Conservation (phyloP, 148 eudicot species). For the Rhododendron molle region DNA sequence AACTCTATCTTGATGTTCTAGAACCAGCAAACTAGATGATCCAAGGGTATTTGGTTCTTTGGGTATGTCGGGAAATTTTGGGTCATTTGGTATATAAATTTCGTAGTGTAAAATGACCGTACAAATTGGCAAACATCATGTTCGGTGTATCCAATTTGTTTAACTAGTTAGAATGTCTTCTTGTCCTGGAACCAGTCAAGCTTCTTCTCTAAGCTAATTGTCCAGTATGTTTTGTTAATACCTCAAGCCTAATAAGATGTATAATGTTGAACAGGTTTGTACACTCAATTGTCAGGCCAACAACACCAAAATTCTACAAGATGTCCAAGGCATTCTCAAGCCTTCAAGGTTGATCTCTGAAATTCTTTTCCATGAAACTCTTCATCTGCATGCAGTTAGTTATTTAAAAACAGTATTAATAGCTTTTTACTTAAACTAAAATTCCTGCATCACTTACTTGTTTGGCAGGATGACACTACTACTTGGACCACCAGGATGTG, state of each 20-base stretch:
- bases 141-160: not conserved
- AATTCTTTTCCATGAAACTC: no score
- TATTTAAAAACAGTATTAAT: no score
- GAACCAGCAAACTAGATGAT: no score
- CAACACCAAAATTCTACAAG: not conserved
- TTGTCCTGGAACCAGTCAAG: not conserved
- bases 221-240: not conserved
- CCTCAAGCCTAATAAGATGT: not conserved
- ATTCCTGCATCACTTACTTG: no score
- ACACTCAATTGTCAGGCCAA: not conserved
- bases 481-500: slow-evolving; percentile 90
- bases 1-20: no score
- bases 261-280: not conserved
- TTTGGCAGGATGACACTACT: slow-evolving; percentile 57
- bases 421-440: no score
- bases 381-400: no score
- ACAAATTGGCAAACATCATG: not conserved
- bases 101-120: no score
- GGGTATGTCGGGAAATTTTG: not conserved
- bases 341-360: no score
- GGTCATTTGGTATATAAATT: not conserved
- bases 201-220: not conserved
- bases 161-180: no score
- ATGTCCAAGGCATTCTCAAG: no score
- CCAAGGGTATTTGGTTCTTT: not conserved